These are phyloP conservation scores for Pseudopithomyces maydicus DNA, from an alignment of 2,329 filamentous ascomycete species.

Conservation along the genomic window DNA sequence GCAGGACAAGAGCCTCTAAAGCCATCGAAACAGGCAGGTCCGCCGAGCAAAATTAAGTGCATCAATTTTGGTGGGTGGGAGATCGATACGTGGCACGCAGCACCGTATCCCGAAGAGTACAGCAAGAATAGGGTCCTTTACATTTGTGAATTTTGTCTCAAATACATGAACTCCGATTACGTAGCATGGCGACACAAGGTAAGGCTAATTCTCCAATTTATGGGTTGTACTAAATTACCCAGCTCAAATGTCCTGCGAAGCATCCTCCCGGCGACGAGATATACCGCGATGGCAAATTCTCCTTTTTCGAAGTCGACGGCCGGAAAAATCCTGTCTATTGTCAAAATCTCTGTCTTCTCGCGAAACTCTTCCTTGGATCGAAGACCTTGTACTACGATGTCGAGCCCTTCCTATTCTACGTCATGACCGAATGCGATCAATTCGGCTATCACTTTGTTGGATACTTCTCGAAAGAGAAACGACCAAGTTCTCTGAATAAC, in stretches of 20 bases:
- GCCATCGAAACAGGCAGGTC: conserved; percentile 71
- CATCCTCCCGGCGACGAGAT: conserved; percentile 98
- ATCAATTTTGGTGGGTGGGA: conserved; percentile 98
- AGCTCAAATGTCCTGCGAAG: conserved; percentile 87
- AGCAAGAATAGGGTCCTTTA: conserved; percentile 96
- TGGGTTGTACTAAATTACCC: conserved; percentile 23
- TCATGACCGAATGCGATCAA: conserved; percentile 92
- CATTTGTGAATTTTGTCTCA: conserved; percentile 98
- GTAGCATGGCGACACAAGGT: conserved; percentile 95
- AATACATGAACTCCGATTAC: conserved; percentile 99
- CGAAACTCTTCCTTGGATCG: conserved; percentile 96
- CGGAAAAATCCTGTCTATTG: conserved; percentile 98
- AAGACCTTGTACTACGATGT: conserved; percentile 99
- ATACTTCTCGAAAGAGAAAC: conserved; percentile 99
- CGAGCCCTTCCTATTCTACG: conserved; percentile 95
- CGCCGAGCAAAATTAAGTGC: conserved; percentile 95
- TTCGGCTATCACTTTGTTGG: conserved; percentile 94
- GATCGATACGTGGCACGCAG: conserved; percentile 99
- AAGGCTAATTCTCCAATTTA: conserved; percentile 7
- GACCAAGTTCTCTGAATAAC: conserved; percentile 92
- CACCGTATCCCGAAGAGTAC: conserved; percentile 97
- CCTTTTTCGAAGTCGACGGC: conserved; percentile 97
- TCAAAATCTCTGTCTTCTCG: conserved; percentile 93
- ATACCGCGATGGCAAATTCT: conserved; percentile 87
- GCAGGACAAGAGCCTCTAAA: conserved; percentile 63